These are phyloP conservation scores for Solanum gandarillasii DNA, from an alignment of 257 asterid genomes.

Conservation along the genomic window DNA sequence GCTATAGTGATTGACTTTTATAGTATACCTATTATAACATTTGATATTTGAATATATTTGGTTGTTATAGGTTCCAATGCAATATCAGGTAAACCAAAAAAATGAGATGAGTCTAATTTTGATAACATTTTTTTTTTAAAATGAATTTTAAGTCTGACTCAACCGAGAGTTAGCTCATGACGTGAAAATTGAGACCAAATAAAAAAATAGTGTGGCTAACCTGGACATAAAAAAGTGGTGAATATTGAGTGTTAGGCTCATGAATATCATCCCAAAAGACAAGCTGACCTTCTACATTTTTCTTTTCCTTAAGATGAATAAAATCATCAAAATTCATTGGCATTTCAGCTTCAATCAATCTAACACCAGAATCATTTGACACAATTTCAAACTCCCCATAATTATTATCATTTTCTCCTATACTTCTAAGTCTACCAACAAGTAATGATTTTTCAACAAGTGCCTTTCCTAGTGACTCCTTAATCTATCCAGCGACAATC, in stretches of 20 bases:
- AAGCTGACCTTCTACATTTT: conserved; percentile 23
- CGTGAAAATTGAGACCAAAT: not conserved
- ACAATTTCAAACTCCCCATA: conserved; percentile 26
- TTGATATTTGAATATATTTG: too few relatives aligned
- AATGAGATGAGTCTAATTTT: too few relatives aligned
- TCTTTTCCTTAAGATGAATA: conserved; percentile 19
- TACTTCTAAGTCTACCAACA: conserved; percentile 45
- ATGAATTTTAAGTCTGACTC: not conserved
- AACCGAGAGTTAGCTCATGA: not conserved
- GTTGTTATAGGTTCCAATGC: not conserved
- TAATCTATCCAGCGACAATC: conserved; percentile 41
- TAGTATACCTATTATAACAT: too few relatives aligned
- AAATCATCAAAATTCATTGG: conserved; percentile 30
- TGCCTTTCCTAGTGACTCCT: conserved; percentile 51
- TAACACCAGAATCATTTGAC: conserved; percentile 46
- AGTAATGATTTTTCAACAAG: conserved; percentile 42
- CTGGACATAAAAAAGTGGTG: conserved; percentile 67
- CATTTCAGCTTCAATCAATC: conserved; percentile 40
- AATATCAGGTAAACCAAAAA: too few relatives aligned
- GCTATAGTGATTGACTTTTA: too few relatives aligned
- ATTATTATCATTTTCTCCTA: not conserved
- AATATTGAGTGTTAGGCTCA: conserved; percentile 35
- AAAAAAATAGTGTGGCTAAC: conserved; percentile 6
- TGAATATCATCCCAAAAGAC: conserved; percentile 57
- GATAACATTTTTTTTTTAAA: too few relatives aligned